Evolutionary conservation across 768 basidiomycete species (phyloP).

Genomic region (Cyclocybe cylindracea): DNA sequence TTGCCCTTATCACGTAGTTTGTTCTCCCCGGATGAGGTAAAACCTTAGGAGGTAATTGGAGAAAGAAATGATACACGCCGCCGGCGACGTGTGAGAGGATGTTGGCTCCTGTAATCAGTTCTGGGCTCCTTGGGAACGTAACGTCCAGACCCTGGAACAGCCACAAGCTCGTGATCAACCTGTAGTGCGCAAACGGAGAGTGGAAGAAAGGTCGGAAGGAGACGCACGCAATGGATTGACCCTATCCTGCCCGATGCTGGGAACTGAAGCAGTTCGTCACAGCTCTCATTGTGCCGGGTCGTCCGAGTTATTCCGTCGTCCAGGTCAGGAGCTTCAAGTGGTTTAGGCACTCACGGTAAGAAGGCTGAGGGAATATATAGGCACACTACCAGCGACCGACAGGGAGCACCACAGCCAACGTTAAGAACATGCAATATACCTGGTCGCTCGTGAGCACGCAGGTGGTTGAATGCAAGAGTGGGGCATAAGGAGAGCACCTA

Average conservation of each 20-base stretch:
- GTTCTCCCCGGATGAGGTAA: slow-evolving; percentile 45
- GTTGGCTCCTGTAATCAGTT: slow-evolving; percentile 51
- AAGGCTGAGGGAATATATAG: not conserved
- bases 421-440: slow-evolving; percentile 50
- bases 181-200: not conserved
- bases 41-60: slow-evolving; percentile 30
- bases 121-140: slow-evolving; percentile 46
- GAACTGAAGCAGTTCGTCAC: slow-evolving; percentile 45
- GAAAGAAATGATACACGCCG: slow-evolving; percentile 31
- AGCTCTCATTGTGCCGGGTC: slow-evolving; percentile 50
- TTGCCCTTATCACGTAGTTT: slow-evolving; percentile 42
- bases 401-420: slow-evolving; percentile 37
- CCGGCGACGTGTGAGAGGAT: slow-evolving; percentile 47
- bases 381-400: slow-evolving; percentile 32
- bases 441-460: not conserved
- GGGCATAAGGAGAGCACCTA: slow-evolving; percentile 7
- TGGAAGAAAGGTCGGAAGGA: not conserved
- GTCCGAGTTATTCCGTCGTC: slow-evolving; percentile 50
- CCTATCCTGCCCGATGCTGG: slow-evolving; percentile 47
- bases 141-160: slow-evolving; percentile 43
- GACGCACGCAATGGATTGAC: slow-evolving; percentile 44
- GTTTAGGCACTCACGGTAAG: not conserved
- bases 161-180: not conserved
- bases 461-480: too few species aligned
- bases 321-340: slow-evolving; percentile 38